Base-by-base conservation (phyloP, 2,329 filamentous ascomycete genomes). In the Talaromyces sp. region DNA sequence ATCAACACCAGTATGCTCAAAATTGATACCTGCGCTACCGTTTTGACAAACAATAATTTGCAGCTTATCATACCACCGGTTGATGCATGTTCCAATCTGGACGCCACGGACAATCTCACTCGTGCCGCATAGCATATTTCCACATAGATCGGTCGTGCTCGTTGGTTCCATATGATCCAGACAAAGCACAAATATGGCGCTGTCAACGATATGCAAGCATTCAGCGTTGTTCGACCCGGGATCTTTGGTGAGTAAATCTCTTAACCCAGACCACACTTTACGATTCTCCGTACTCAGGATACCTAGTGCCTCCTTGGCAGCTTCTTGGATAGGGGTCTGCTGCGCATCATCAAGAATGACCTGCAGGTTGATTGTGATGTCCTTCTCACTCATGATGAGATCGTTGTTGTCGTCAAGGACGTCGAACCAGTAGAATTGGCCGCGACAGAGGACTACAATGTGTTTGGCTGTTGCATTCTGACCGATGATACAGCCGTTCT, bases 1-100 rank as follows among this genome's bases (percentile, higher is more conserved):
- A 73, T 99, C 95, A 5, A 99, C 94, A 69, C 95, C 95, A 0
- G 95, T 99, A 74, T 99, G 95, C 77, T 99, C 95, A 73, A 99
- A 98, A 80, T 99, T 99, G 86, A 99, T 98, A 6, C 95, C 95
- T 0, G 95, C 95, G 74, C 92, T 97, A 65, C 95, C 95, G 78
- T 98, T 99, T 81, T 97, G 96, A 84, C 95, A 98, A 60, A 99
- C 95, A 63, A 99, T 98, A 68, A 99, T 97, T 75, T 99, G 95
- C 57, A 99, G 84, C 81, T 99, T 99, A 80, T 99, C 95, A 74
- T 99, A 99, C 95, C 95, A 99, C 67, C 95, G 86, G 78, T 99
- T 99, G 14, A 94, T 97, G 80, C 95, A 99, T 1, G 95, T 98
- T 35, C 95, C 95, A 52, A 97, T 93, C 79, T 99, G 95, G 1